A percentile compares a stretch with the other conserved stretches of the same genome.
These are phyloP conservation scores for Aspergillus felis DNA, from an alignment of 2,329 filamentous ascomycete species.

Conservation along the genomic window DNA sequence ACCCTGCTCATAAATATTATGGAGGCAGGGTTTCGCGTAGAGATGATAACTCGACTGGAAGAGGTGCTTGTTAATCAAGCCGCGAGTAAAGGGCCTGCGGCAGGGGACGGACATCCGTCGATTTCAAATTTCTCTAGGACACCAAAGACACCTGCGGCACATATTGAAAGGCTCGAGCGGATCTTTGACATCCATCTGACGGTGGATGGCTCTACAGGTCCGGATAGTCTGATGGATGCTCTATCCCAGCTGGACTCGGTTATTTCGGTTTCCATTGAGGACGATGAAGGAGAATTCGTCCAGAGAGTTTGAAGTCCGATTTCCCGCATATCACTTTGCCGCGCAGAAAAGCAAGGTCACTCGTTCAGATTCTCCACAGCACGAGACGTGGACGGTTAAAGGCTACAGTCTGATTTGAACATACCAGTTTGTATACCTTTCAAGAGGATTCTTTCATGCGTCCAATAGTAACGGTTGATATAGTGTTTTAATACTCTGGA, in stretches of 20 bases:
- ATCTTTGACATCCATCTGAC: neutral
- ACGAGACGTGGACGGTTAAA: neutral
- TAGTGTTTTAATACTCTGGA: too few species aligned
- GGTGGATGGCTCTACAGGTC: neutral
- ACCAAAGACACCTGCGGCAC: neutral
- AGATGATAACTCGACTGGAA: neutral
- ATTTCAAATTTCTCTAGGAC: neutral
- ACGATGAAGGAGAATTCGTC: neutral
- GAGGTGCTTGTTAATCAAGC: neutral
- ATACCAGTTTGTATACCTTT: too few species aligned
- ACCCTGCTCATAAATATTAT: neutral
- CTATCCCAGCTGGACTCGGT: neutral
- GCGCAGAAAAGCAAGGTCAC: too few species aligned
- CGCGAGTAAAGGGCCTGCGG: neutral
- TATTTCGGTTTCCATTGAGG: neutral
- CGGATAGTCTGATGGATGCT: neutral
- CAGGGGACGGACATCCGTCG: neutral
- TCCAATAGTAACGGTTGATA: too few species aligned
- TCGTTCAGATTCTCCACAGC: neutral
- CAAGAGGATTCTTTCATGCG: too few species aligned
- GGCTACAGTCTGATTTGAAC: neutral
- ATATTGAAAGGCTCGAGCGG: neutral
- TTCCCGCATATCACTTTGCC: too few species aligned
- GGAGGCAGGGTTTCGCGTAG: neutral
- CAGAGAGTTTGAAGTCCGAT: neutral